Base-by-base conservation (phyloP, 768 basidiomycete genomes). In the Mycena alexandri region DNA sequence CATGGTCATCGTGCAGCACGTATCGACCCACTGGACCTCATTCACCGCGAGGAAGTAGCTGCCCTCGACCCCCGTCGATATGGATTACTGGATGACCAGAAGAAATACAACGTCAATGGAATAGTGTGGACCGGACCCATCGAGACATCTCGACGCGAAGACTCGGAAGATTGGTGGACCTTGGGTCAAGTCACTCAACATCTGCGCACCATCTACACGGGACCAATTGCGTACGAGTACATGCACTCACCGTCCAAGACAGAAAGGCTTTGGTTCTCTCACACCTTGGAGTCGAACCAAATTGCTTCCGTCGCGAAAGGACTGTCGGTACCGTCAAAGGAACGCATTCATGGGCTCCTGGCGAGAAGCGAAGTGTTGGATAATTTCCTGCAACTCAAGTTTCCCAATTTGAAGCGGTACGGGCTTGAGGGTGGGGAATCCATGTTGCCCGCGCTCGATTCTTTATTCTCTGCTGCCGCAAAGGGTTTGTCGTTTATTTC, bases 391-490 rank as follows among this genome's bases (percentile, higher is more conserved):
- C 94, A 95, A 73, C 82, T 87, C 58, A 95, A 95, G 77, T 97
- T 96, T 75, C 95, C 95, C 1, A 96, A 94, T 78, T 73, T 93
- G 76, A 93, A 93, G 78, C 86, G 93, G 74, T 94, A 94, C 77
- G 95, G 93, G 0, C 83, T 96, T 42, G 95, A 98, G 78, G 96
- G 96, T 3, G 96, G 92, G 2, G 96, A 97, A 80, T 94, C 93
- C 3, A 96, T 97, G 95, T 79, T 98, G 25, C 92, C 94, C 5
- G 95, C 94, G 1, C 81, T 97, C 3, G 93, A 96, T 66, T 82
- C 87, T 0, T 77, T 98, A 19, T 94, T 98, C 72, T 80, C 83
- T 0, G 82, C 86, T 2, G 90, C 94, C 10, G 85, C 93, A 3
- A 78, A 81, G 72, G 86, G 90, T 89, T 56, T 29, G 58, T 50